Evolutionary conservation across 305 asterid species (phyloP), one percentile per base, ranked within the genome.

Genomic region (Vinca major): DNA sequence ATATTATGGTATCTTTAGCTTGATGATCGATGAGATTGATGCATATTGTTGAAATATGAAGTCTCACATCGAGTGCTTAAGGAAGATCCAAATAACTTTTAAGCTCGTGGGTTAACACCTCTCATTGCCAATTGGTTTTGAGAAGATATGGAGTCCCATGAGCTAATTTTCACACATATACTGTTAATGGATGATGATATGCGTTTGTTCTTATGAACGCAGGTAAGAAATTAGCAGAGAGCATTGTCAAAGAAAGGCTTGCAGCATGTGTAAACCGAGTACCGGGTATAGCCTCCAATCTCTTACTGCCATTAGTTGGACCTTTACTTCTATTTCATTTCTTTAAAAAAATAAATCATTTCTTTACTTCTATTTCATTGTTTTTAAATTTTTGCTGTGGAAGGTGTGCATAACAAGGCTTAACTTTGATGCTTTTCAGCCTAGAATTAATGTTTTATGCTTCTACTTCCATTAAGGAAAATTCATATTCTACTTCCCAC

Each of bases 211-310:
- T 62, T 17, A 58, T 65, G 50, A 49, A 26, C 75, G 73, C 85
- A 91, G 97, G 99, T 67, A 87, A 84, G 81, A 89, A 85, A 77
- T 74, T 93, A 76, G 90, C 95, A 1, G 90, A 83, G 70, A 91
- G 99, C 93, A 86, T 94, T 69, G 90, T 94, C 68, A 89, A 88
- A 74, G 96, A 78, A 78, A 83, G 86, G 76, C 96, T 94, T 53
- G 99, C 96, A 20, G 96, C 99, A 65, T 94, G 96, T 71, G 97
- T 94, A 73, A 93, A 91, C 78, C 82, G 91, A 73, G 86, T 91
- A 47, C 96, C 96, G 79, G 97, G 99, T 73, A 49, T 39, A 86
- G 73, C 66, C 51, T 21, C n/a, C 39, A 20, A 1, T 47, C 56
- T 62, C 56, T 50, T 65, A 49, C 13, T 7, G 12, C 36, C 12